Evolutionary conservation across 768 basidiomycete genomes (phyloP).

Genomic region (Lentinula aciculospora): DNA sequence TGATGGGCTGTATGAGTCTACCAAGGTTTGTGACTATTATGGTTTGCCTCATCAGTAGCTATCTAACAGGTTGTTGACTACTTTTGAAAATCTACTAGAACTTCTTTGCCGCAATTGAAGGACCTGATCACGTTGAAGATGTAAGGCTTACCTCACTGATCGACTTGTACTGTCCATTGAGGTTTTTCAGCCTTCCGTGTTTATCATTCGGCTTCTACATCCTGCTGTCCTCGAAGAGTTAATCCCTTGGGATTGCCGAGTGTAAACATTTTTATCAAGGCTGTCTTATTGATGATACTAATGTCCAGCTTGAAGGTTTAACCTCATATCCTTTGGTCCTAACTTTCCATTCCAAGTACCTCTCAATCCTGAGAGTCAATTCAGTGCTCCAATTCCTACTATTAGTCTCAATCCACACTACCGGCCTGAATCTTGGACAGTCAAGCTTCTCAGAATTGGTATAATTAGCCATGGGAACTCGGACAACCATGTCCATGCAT

Average conservation of each 20-base stretch:
- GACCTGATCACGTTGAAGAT: not conserved
- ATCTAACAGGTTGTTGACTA: not conserved
- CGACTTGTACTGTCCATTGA: not conserved
- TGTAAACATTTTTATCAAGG: not conserved
- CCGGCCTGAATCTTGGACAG: not conserved
- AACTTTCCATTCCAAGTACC: not conserved
- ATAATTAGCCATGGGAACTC: not conserved
- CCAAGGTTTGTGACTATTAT: too few relatives aligned
- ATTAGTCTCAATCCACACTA: not conserved
- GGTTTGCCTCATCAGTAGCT: too few relatives aligned
- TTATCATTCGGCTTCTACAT: not conserved
- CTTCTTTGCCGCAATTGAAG: not conserved
- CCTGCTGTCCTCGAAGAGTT: not conserved
- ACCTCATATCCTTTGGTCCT: not conserved
- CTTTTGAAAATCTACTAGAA: not conserved
- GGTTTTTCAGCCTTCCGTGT: not conserved
- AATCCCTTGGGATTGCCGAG: not conserved
- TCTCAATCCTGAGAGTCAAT: not conserved
- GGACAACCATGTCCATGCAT: not conserved
- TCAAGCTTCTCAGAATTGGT: not conserved
- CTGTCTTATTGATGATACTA: not conserved
- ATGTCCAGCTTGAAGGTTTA: not conserved
- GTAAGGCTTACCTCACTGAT: not conserved
- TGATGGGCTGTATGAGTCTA: too few relatives aligned
- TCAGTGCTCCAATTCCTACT: not conserved